Conservation (phyloP, 371 early-diverging fungal species). For the Actinomortierella wolfii region DNA sequence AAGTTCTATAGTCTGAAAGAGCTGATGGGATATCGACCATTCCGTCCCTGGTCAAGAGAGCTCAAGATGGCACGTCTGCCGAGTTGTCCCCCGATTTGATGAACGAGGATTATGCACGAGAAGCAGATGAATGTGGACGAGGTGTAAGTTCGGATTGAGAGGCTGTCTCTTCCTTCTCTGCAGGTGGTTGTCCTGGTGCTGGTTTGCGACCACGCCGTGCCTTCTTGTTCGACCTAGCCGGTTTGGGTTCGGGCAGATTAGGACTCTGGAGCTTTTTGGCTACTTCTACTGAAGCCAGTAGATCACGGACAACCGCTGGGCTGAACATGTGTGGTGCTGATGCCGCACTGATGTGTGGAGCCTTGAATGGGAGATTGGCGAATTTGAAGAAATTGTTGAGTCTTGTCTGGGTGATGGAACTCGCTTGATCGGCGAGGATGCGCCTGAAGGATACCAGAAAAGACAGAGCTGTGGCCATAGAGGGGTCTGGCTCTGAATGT, state of each 20-base stretch:
- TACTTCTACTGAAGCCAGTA: not conserved
- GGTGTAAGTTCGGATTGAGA: not conserved
- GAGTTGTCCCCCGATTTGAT: too few species aligned
- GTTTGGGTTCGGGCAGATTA: not conserved
- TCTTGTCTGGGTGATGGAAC: conserved; percentile 16
- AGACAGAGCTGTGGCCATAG: not conserved
- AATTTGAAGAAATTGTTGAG: conserved; percentile 14
- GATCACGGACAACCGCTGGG: not conserved
- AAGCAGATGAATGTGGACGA: too few species aligned
- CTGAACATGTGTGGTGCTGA: conserved; percentile 3
- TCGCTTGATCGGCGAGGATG: conserved; percentile 15
- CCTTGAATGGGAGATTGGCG: conserved; percentile 3
- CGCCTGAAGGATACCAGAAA: conserved; percentile 15
- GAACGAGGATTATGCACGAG: too few species aligned
- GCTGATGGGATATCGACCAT: too few species aligned
- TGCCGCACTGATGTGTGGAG: conserved; percentile 4
- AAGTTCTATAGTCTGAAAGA: too few species aligned
- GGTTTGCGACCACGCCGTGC: conserved; percentile 2
- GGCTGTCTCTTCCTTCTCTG: conserved; percentile 1
- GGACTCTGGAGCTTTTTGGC: not conserved
- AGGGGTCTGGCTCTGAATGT: not conserved
- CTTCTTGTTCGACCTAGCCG: not conserved
- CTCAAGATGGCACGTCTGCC: too few species aligned
- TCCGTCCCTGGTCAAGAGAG: too few species aligned
- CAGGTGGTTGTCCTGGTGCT: not conserved